Percentiles rank a stretch among this genome's conserved stretches.
These are phyloP conservation scores for Nepenthes gracilis DNA, from an alignment of 148 eudicot genomes.

Conservation along the genomic window DNA sequence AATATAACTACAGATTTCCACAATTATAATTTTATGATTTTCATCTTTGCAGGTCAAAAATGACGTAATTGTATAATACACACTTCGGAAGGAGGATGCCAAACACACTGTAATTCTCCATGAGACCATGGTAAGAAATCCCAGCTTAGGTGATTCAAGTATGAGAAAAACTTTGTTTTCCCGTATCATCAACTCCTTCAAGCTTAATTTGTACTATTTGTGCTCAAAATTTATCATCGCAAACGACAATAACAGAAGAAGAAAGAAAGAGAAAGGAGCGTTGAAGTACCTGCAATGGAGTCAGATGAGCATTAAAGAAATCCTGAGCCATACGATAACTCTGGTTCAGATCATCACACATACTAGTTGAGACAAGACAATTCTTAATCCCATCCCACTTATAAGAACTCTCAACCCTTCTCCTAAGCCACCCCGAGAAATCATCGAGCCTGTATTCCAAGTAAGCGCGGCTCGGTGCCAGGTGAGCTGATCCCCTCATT, in stretches of 20 bases:
- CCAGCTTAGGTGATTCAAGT: too few relatives aligned
- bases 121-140: too few relatives aligned
- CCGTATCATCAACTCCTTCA: too few relatives aligned
- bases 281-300: constrained; percentile 52
- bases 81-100: too few relatives aligned
- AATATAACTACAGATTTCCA: too few relatives aligned
- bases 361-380: constrained; percentile 53
- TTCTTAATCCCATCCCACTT: constrained; percentile 72
- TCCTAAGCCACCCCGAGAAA: constrained; percentile 53
- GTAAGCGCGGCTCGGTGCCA: constrained; percentile 60
- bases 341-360: constrained; percentile 70
- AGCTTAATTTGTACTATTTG: too few relatives aligned
- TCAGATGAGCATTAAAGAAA: constrained; percentile 70
- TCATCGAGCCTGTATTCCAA: constrained; percentile 66
- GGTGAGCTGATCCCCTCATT: constrained; percentile 58
- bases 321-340: constrained; percentile 61
- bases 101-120: too few relatives aligned
- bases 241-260: constrained; percentile 2
- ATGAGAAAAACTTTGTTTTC: too few relatives aligned
- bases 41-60: too few relatives aligned
- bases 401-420: constrained; percentile 48
- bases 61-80: too few relatives aligned
- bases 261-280: constrained; percentile 2
- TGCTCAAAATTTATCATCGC: too few relatives aligned
- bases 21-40: too few relatives aligned